Conservation (phyloP, 1,284 basidiomycete species). For the Cryptococcus hybrid region DNA sequence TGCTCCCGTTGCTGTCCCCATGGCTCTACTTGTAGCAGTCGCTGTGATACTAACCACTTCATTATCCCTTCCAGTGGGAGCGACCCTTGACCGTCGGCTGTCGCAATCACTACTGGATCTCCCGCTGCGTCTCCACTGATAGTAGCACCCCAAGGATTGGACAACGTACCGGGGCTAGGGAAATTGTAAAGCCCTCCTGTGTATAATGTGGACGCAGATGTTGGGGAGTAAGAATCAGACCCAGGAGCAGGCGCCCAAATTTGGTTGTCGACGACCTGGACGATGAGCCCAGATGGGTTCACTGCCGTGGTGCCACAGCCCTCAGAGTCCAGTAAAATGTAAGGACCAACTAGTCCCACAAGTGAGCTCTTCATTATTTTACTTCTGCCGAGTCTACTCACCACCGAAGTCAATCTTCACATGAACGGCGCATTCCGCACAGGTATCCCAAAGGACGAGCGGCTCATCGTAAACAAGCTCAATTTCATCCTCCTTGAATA, state of each 20-base stretch:
- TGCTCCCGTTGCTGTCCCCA: not conserved
- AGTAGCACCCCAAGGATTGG: conserved; percentile 1
- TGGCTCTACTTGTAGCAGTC: no score
- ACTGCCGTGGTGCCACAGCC: not conserved
- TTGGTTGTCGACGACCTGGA: conserved; percentile 7
- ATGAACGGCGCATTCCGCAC: conserved; percentile 15
- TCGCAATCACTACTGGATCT: not conserved
- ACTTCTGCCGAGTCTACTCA: not conserved
- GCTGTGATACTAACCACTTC: no score
- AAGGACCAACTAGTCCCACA: not conserved
- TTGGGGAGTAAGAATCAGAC: not conserved
- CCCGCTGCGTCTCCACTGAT: not conserved
- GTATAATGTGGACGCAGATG: conserved; percentile 1
- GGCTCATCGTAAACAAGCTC: conserved; percentile 15
- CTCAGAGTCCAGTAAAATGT: not conserved
- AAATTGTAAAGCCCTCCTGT: conserved; percentile 3
- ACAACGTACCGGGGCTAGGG: not conserved
- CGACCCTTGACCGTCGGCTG: not conserved
- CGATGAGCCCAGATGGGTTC: conserved; percentile 2
- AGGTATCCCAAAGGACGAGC: conserved; percentile 25
- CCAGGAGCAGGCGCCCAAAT: conserved; percentile 8
- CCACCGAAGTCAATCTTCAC: conserved; percentile 19
- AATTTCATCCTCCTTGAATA: conserved; percentile 2
- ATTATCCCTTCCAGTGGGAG: no score
- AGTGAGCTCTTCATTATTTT: not conserved